Percentiles rank a stretch among this genome's conserved stretches.
phyloP scores from a whole-genome alignment of 345 rosid species.

The Sonneratia alba region DNA sequence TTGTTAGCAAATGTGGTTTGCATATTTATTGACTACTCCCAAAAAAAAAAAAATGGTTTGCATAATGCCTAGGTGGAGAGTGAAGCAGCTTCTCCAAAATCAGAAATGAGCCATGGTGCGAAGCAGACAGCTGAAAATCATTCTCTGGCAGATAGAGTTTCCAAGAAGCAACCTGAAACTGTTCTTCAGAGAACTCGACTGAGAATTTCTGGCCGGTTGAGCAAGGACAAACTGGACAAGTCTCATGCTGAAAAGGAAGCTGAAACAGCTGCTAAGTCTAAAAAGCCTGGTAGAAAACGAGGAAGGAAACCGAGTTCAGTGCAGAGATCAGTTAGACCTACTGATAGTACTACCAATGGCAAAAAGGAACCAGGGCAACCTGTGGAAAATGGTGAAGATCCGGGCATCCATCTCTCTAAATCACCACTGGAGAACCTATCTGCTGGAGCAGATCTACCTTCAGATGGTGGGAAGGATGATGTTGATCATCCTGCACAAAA shows the following conservation, averaged over 20 bases:
- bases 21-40: too few species aligned
- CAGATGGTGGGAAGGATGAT: slow-evolving; percentile 35
- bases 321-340: slow-evolving; percentile 2
- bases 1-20: neutral
- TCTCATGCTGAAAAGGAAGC: neutral
- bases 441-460: slow-evolving; percentile 25
- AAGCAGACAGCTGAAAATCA: slow-evolving; percentile 35
- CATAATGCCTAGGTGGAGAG: slow-evolving; percentile 35
- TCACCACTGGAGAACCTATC: slow-evolving; percentile 8
- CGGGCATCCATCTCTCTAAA: neutral
- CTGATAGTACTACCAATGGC: slow-evolving; percentile 19
- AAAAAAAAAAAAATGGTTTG: neutral
- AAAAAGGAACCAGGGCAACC: slow-evolving; percentile 28
- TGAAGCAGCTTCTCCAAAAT: slow-evolving; percentile 36
- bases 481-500: slow-evolving; percentile 1
- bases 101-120: slow-evolving; percentile 56
- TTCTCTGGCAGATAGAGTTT: slow-evolving; percentile 29
- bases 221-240: slow-evolving; percentile 2
- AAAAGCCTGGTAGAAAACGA: slow-evolving; percentile 3
- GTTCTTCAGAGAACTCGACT: slow-evolving; percentile 6
- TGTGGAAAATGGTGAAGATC: slow-evolving; percentile 19
- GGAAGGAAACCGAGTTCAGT: slow-evolving; percentile 11
- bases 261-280: neutral
- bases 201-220: slow-evolving; percentile 3
- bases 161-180: slow-evolving; percentile 26